These are phyloP conservation scores for Leccinum subfulvum DNA, from an alignment of 1,284 basidiomycete species.

Conservation along the genomic window DNA sequence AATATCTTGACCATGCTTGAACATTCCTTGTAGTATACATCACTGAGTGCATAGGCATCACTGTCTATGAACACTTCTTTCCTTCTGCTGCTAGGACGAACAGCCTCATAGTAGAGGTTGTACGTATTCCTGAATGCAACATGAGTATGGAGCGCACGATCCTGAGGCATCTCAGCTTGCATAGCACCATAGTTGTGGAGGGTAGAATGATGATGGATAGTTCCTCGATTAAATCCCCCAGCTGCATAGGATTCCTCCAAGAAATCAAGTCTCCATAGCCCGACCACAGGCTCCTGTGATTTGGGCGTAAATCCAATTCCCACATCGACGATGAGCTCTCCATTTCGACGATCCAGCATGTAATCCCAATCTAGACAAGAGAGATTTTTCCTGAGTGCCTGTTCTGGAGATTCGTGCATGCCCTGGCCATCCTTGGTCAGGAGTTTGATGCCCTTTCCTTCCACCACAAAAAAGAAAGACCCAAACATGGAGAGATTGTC, in stretches of 20 bases:
- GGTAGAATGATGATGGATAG: neutral
- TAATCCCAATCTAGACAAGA: constrained; percentile 11
- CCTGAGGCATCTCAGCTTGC: neutral
- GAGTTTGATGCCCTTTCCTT: too few relatives aligned
- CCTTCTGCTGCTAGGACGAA: neutral
- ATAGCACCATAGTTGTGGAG: neutral
- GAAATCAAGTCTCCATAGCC: neutral
- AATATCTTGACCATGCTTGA: neutral
- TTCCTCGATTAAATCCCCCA: neutral
- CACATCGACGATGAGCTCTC: constrained; percentile 2
- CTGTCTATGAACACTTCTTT: constrained; percentile 1
- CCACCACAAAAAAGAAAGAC: too few relatives aligned
- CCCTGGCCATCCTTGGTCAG: too few relatives aligned
- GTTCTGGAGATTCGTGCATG: too few relatives aligned
- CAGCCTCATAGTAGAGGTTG: constrained; percentile 13
- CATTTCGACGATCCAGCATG: constrained; percentile 11
- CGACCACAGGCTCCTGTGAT: too few relatives aligned
- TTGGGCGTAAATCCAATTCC: too few relatives aligned
- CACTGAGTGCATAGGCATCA: constrained; percentile 15
- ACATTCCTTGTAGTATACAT: neutral
- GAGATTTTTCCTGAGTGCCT: neutral
- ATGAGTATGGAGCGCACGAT: neutral
- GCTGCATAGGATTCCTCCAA: neutral
- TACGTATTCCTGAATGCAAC: constrained; percentile 12
- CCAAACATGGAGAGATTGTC: neutral